Base-by-base conservation (phyloP, 257 asterid genomes). In the Rehmannia glutinosa region DNA sequence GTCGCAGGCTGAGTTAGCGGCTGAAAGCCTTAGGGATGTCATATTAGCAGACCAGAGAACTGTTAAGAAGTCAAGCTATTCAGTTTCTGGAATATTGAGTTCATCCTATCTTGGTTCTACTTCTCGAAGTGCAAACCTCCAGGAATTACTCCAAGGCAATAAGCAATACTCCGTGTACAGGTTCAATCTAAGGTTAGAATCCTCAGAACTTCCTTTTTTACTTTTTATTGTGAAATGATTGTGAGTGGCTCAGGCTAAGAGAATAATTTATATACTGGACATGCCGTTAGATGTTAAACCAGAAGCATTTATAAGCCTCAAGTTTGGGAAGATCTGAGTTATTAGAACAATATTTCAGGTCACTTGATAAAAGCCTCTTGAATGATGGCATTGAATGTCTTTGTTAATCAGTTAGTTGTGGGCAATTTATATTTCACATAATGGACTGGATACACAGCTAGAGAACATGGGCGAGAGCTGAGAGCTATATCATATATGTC, bases 71-170 rank as follows among this genome's bases (percentile, higher is more conserved):
- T 84, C 75, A 3, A 73, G 88, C 74, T 78, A 84, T 72, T 78
- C 95, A 0, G 96, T 90, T 76, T 85, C 95, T 70, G 86, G 80
- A 72, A 72, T 90, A 81, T 56, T 89, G 71, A 77, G 72, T 75
- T 82, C 95, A 61, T 83, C 89, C 33, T 61, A 58, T 66, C 77
- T 61, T 68, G 77, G 70, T 66, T 74, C 81, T 65, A 74, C 83
- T 35, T 84, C 77, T 32, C 93, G 86, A 61, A 78, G 82, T 71
- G 77, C 83, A 43, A 79, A 81, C 77, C 92, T 93, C 49, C 73
- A 72, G 82, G 96, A 86, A 43, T 52, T 93, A 62, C 80, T 93
- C 46, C 78, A 81, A 36, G 81, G 75, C 57, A 52, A 76, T 56
- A 42, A 74, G 28, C 62, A 75, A 28, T 82, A 86, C 69, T 73